A percentile compares a stretch with the other conserved stretches of the same genome.
phyloP scores from a whole-genome alignment of 163 green algal genomes.

The Scenedesmus sp. region DNA sequence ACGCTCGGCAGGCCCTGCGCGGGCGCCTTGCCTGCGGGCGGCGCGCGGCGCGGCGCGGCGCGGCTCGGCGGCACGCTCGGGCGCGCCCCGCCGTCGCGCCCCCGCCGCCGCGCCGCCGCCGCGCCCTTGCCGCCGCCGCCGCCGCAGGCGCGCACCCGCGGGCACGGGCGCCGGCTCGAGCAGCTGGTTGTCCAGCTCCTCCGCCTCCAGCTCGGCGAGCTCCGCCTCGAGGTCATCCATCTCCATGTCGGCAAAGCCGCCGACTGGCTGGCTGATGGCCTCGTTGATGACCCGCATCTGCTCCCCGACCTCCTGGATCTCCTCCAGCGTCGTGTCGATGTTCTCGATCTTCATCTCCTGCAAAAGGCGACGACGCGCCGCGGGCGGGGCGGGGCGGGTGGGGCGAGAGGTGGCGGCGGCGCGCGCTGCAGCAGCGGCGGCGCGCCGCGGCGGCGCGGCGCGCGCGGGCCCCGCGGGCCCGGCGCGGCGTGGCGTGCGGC shows the following conservation, averaged over 20 bases:
- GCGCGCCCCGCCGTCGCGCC: no score
- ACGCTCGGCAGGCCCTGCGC: conserved; percentile 41
- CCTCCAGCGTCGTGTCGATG: conserved; percentile 96
- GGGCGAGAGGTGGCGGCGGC: no score
- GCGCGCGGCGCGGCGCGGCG: no score
- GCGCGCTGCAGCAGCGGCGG: no score
- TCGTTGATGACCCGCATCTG: conserved; percentile 94
- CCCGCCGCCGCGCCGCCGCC: no score
- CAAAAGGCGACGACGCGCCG: conserved; percentile 2
- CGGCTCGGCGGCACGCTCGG: no score
- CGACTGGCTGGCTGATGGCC: conserved; percentile 83
- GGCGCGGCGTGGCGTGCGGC: not conserved
- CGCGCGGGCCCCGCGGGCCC: no score
- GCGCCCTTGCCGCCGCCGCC: conserved; percentile 11
- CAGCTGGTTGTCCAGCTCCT: conserved; percentile 84
- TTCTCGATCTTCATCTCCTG: conserved; percentile 93
- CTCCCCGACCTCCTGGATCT: conserved; percentile 94
- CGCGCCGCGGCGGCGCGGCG: no score
- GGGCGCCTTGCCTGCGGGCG: conserved; percentile 21
- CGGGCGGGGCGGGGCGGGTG: no score
- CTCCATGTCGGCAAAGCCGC: conserved; percentile 55
- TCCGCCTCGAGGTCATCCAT: conserved; percentile 89
- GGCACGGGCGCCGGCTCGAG: conserved; percentile 79
- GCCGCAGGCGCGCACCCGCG: not conserved
- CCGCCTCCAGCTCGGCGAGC: conserved; percentile 82